These are phyloP conservation scores for Bathelium albidoporum DNA, from an alignment of 495 filamentous ascomycete genomes.

Conservation along the genomic window DNA sequence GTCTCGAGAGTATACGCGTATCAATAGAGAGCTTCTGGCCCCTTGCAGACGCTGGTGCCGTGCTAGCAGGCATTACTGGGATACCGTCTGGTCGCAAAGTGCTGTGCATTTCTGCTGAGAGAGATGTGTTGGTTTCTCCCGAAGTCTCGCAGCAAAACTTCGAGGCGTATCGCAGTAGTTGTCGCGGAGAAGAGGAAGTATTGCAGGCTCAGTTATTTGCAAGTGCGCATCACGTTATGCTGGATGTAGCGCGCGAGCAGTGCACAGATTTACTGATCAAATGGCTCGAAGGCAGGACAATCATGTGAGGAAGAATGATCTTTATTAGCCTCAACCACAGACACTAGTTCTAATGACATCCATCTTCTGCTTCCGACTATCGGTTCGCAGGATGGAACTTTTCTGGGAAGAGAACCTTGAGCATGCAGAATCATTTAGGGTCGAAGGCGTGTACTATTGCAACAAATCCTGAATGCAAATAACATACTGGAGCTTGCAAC, in stretches of 20 bases:
- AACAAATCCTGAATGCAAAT: too few relatives aligned
- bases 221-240: background rate
- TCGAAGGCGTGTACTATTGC: too few relatives aligned
- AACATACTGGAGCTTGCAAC: too few relatives aligned
- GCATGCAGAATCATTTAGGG: too few relatives aligned
- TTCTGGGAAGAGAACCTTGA: too few relatives aligned
- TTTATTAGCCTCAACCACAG: too few relatives aligned
- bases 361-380: too few relatives aligned
- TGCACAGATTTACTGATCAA: background rate
- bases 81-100: background rate
- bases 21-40: background rate
- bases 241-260: background rate
- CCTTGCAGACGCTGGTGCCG: background rate
- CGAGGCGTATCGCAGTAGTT: background rate
- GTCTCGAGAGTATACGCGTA: background rate
- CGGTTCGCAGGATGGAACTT: too few relatives aligned
- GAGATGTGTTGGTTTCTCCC: background rate
- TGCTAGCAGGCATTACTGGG: background rate
- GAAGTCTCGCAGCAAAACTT: background rate
- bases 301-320: too few relatives aligned
- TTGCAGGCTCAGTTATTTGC: background rate
- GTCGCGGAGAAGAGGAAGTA: background rate
- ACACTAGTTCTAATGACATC: too few relatives aligned
- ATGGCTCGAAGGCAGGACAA: background rate
- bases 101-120: background rate